These are phyloP conservation scores for Tulasnella sp. DNA, from an alignment of 768 basidiomycete genomes.

Conservation along the genomic window DNA sequence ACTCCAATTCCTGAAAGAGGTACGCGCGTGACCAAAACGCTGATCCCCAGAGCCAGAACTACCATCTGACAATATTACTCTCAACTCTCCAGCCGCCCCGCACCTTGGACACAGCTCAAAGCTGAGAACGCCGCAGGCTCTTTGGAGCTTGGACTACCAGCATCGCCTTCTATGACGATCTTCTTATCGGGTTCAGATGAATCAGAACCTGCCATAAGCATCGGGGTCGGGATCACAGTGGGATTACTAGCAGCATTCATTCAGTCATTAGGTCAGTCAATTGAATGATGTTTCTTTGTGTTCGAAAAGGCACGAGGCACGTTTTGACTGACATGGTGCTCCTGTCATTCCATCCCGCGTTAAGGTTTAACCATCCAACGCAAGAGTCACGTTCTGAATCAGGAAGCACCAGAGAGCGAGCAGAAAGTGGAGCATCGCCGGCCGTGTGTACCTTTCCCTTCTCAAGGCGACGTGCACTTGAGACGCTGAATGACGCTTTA, in stretches of 20 bases:
- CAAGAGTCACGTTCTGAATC: slow-evolving; percentile 83
- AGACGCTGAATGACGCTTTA: slow-evolving; percentile 25
- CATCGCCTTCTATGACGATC: no score
- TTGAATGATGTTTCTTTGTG: background rate
- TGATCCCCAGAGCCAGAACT: no score
- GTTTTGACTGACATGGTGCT: no score
- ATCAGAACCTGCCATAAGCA: slow-evolving; percentile 11
- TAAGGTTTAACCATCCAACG: slow-evolving; percentile 84
- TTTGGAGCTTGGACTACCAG: no score
- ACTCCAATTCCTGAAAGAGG: no score
- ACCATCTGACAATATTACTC: no score
- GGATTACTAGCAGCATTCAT: slow-evolving; percentile 78
- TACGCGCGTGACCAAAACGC: no score
- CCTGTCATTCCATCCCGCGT: no score
- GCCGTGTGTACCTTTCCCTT: slow-evolving; percentile 45
- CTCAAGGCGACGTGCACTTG: background rate
- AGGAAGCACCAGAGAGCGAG: slow-evolving; percentile 50
- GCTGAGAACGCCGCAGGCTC: no score
- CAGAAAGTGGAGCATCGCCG: slow-evolving; percentile 64
- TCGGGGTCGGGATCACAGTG: slow-evolving; percentile 27
- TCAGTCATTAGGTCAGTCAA: slow-evolving; percentile 64
- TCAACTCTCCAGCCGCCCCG: no score
- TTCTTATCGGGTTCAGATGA: no score
- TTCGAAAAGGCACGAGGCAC: background rate
- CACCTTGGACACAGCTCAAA: no score